Conservation (phyloP, 2,329 filamentous ascomycete genomes). For the Stenocarpella maydis region DNA sequence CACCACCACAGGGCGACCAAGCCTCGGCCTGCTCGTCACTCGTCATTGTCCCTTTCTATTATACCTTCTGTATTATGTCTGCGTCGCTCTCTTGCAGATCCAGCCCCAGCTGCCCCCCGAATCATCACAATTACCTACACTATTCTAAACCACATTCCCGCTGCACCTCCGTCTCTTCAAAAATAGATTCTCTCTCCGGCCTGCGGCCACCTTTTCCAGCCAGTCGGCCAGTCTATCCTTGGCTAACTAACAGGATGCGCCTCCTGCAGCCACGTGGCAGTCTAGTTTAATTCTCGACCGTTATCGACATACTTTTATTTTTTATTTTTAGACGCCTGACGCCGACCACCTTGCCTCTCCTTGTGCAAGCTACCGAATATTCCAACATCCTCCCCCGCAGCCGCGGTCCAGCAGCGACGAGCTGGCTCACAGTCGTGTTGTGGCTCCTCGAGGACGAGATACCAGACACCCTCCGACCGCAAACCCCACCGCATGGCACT, state of each 20-base stretch:
- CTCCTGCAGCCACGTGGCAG: conserved; percentile 16
- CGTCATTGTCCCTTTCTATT: background rate
- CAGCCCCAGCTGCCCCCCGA: conserved; percentile 6
- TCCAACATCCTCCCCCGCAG: background rate
- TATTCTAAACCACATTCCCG: conserved; percentile 1
- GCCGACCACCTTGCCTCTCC: background rate
- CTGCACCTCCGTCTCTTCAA: conserved; percentile 18
- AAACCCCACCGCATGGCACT: background rate
- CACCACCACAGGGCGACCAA: background rate
- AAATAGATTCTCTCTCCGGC: conserved; percentile 21
- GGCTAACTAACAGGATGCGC: conserved; percentile 22
- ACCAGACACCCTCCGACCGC: background rate
- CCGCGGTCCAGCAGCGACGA: background rate
- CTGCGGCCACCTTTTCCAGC: conserved; percentile 15
- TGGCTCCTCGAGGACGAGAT: background rate
- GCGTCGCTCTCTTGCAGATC: conserved; percentile 21
- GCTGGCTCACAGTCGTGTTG: background rate
- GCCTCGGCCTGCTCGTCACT: background rate
- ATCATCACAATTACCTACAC: background rate
- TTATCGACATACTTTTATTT: background rate
- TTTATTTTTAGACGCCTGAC: background rate
- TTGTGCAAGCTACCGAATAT: background rate
- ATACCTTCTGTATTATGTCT: background rate
- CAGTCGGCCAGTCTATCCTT: background rate
- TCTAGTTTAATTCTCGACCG: background rate